Base-by-base conservation (phyloP, 495 filamentous ascomycete genomes). In the Penicillium silybi region DNA sequence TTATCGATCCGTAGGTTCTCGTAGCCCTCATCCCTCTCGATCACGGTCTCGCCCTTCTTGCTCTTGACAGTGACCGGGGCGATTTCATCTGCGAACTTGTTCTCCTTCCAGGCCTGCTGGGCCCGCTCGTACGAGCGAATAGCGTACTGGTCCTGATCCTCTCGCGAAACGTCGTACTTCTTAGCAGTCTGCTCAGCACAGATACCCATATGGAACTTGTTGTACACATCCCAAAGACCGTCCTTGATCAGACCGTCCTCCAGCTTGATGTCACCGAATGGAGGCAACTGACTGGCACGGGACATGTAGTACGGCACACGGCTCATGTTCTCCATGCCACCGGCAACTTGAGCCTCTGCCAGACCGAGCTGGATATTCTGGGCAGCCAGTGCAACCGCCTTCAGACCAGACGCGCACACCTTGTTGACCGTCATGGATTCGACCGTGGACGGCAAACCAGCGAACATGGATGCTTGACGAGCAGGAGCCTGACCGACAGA, bases 261-360 rank as follows among this genome's bases (percentile, higher is more conserved):
- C 68, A 92, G 72, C 65, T 85, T 85, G 59, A 95, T 75, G 53
- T 95, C 83, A 29, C 93, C 93, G 58, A 96, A 95, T 0, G 88
- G 71, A 4, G 91, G 88, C 57, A 90, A 73, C 54, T 84, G 80
- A 61, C 81, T 86, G 1, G 87, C 78, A 15, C 93, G 85, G 10
- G 85, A 82, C 15, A 95, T 72, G 62, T 98, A 97, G 74, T 95
- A 95, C 6, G 93, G 93, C 4, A 96, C 90, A 34, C 86, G 81
- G 23, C 87, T 86, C 93, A 98, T 98, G 71, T 88, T 96, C 75
- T 98, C 93, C 85, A 98, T 95, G 19, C 93, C 93, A 54, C 93
- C 93, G 8, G 92, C 93, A 17, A 97, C 79, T 60, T 93, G 87
- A 1, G 88, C 90, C 55, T 92, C 87, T 13, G 89, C 80, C 6